These are phyloP conservation scores for Coccomyxa sp. DNA, from an alignment of 139 green algal species.

Conservation along the genomic window DNA sequence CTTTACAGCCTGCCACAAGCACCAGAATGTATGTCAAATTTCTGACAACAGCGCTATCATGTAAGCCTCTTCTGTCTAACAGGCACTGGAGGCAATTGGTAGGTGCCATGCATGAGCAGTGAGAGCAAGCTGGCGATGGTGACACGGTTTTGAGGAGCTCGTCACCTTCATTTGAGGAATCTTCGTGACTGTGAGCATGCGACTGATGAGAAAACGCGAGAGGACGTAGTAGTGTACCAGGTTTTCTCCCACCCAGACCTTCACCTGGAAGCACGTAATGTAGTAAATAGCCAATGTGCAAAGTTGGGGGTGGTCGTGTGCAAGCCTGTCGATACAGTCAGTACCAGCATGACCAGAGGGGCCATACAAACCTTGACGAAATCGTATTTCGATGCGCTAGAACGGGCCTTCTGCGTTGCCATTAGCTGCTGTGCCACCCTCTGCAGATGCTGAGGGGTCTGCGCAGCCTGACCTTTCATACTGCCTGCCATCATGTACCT, in stretches of 20 bases:
- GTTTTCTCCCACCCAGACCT: constrained; percentile 72
- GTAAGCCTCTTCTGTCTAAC: neutral
- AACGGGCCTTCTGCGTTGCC: neutral
- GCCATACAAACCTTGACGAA: constrained; percentile 62
- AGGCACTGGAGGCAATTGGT: neutral
- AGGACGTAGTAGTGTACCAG: constrained; percentile 89
- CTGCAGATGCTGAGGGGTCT: neutral
- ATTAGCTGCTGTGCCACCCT: neutral
- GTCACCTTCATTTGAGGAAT: constrained; percentile 75
- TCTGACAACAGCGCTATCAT: neutral
- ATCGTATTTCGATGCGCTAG: constrained; percentile 66
- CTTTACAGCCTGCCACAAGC: constrained; percentile 69
- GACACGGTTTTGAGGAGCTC: constrained; percentile 3
- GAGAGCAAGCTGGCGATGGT: too few species aligned
- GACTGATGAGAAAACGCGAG: constrained; percentile 84
- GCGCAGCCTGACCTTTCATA: too few species aligned
- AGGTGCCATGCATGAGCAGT: too few species aligned
- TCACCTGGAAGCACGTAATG: too few species aligned
- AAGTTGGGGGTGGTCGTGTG: too few species aligned
- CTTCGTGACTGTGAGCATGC: constrained; percentile 88
- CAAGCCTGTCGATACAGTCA: too few species aligned
- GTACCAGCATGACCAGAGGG: too few species aligned
- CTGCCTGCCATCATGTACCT: too few species aligned
- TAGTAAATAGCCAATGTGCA: too few species aligned
- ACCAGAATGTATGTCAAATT: neutral